Conservation (phyloP, 371 early-diverging fungal species). For the Mycotypha africana region DNA sequence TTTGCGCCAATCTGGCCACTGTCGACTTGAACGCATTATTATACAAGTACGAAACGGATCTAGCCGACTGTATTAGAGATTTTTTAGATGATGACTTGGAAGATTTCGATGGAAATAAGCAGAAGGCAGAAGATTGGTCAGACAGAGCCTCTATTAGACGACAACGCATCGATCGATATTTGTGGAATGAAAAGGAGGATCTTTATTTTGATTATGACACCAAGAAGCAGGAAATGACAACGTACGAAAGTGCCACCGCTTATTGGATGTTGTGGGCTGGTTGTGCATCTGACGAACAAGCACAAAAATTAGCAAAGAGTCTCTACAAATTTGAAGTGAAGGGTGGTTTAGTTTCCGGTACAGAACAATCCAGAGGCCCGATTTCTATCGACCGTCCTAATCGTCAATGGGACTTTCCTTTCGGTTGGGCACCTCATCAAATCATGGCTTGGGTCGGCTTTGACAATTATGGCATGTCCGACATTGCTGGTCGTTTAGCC, state of each 20-base stretch:
- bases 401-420: constrained; percentile 94
- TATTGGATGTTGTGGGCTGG: constrained; percentile 72
- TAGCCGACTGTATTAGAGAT: constrained; percentile 63
- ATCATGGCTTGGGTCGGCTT: constrained; percentile 91
- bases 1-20: constrained; percentile 85
- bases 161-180: constrained; percentile 50
- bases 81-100: constrained; percentile 52
- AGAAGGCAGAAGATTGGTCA: constrained; percentile 38
- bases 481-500: constrained; percentile 70
- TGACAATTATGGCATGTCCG: constrained; percentile 68
- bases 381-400: constrained; percentile 79
- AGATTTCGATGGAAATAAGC: constrained; percentile 33
- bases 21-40: constrained; percentile 85
- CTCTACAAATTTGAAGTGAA: constrained; percentile 71
- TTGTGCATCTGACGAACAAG: constrained; percentile 53
- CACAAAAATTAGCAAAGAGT: constrained; percentile 40
- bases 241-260: constrained; percentile 66
- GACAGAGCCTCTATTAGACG: constrained; percentile 42
- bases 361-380: constrained; percentile 73
- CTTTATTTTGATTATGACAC: constrained; percentile 63
- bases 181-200: constrained; percentile 51
- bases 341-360: constrained; percentile 84
- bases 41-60: constrained; percentile 90
- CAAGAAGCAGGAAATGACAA: constrained; percentile 30
- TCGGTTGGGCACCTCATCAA: constrained; percentile 98